These are phyloP conservation scores for Spathaspora arborariae DNA, from an alignment of 805 yeast genomes.

Conservation along the genomic window DNA sequence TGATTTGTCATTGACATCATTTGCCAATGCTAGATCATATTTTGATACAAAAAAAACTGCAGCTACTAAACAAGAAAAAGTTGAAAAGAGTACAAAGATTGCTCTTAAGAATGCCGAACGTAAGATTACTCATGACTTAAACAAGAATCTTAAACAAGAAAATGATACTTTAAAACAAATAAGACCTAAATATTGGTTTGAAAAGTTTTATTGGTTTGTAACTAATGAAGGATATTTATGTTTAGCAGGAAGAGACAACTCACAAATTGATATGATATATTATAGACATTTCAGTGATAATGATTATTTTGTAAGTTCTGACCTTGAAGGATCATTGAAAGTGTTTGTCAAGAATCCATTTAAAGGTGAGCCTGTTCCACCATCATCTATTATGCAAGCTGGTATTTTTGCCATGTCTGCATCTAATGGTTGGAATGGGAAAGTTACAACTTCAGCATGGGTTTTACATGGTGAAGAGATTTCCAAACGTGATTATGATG, in stretches of 20 bases:
- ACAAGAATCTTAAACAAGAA: slow-evolving; percentile 55
- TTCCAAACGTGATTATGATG: slow-evolving; percentile 65
- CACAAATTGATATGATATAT: slow-evolving; percentile 77
- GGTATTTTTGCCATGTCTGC: slow-evolving; percentile 80
- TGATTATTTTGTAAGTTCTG: slow-evolving; percentile 73
- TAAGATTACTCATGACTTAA: slow-evolving; percentile 69
- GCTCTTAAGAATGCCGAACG: slow-evolving; percentile 83
- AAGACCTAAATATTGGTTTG: slow-evolving; percentile 84
- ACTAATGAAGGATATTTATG: slow-evolving; percentile 85
- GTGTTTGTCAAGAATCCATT: slow-evolving; percentile 81
- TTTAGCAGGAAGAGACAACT: slow-evolving; percentile 77
- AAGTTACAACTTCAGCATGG: slow-evolving; percentile 81
- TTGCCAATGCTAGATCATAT: slow-evolving; percentile 82
- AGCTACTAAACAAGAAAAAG: slow-evolving; percentile 72
- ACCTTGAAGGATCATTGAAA: slow-evolving; percentile 66
- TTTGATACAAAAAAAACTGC: slow-evolving; percentile 76
- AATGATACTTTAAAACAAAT: slow-evolving; percentile 49
- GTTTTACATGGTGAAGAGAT: slow-evolving; percentile 68
- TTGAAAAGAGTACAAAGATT: slow-evolving; percentile 68
- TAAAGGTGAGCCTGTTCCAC: slow-evolving; percentile 70
- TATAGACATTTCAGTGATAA: slow-evolving; percentile 70
- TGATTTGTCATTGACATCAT: slow-evolving; percentile 70
- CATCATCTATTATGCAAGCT: slow-evolving; percentile 85
- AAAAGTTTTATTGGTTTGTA: slow-evolving; percentile 92
- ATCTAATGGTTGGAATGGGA: slow-evolving; percentile 87